Base-by-base conservation (phyloP, 2,329 filamentous ascomycete genomes). In the Metarhizium robertsii region DNA sequence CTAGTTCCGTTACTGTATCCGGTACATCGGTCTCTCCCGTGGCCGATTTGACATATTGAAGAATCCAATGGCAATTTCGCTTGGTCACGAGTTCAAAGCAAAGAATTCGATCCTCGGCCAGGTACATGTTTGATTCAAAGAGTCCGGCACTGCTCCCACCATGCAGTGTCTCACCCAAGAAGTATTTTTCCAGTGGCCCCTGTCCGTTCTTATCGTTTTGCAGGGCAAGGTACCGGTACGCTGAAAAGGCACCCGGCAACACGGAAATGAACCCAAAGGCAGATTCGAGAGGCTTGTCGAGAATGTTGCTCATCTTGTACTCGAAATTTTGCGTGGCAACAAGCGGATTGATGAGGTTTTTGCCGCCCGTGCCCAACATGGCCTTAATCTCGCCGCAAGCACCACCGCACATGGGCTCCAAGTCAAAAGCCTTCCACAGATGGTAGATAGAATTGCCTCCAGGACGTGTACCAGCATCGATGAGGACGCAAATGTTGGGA, bases 221-320 rank as follows among this genome's bases (percentile, higher is more conserved):
- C 49, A 99, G 77, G 4, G 94, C 94, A 10, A 96, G 81, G 69
- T 90, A 99, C 43, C 94, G 87, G 71, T 99, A 99, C 20, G 94
- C 94, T n/a, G 92, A 97, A 73, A 99, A 96, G 56, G 94, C 94
- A 76, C 94, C 94, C 0, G 94, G 94, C 67, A 99, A 78, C 66
- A 99, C 94, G 48, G 90, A 90, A 68, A 99, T 97, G 74, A 97
- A 99, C 50, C 94, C 94, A 70, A 99, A 99, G 0, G 92, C 90
- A 4, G 92, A 97, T 69, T 99, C 94, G 45, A 99, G 77, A 2
- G 94, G 94, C 75, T 99, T 99, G 71, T 99, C 94, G 48, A 99
- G 80, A 67, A 99, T 99, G 67, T 99, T 99, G 71, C 90, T 96
- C 88, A 99, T 96, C 80, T 99, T 99, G 80, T 99, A 99, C 75